phyloP scores from a whole-genome alignment of 371 early-diverging fungal genomes.

The Mucor velutinosus region DNA sequence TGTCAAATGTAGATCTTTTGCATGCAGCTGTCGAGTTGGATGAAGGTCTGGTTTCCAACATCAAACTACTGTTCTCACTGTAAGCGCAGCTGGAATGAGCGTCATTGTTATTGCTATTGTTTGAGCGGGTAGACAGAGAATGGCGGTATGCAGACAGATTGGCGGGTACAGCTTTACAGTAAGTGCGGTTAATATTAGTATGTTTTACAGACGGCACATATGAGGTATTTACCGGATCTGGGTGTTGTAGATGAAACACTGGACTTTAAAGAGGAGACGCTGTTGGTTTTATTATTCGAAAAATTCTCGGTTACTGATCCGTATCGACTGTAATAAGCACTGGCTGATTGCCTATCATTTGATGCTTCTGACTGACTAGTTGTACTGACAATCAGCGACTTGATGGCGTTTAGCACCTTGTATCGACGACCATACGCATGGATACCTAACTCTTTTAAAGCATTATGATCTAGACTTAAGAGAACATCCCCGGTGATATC shows the following conservation, averaged over 20 bases:
- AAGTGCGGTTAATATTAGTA: neutral
- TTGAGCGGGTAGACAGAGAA: neutral
- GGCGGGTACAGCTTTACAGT: neutral
- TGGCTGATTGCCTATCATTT: neutral
- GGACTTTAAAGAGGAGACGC: conserved; percentile 5
- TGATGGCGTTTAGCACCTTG: conserved; percentile 58
- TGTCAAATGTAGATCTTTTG: neutral
- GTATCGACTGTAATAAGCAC: neutral
- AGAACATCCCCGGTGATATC: conserved; percentile 57
- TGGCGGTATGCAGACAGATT: neutral
- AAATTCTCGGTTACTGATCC: neutral
- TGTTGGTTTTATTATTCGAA: neutral
- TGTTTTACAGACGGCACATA: neutral
- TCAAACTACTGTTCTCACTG: neutral
- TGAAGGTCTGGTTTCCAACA: neutral
- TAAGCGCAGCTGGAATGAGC: neutral
- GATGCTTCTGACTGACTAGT: neutral
- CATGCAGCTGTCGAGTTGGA: neutral
- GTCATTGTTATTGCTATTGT: neutral
- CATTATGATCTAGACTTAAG: conserved; percentile 45
- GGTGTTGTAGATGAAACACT: neutral
- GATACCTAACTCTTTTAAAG: conserved; percentile 59
- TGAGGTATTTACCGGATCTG: neutral
- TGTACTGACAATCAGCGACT: conserved; percentile 27
- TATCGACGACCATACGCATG: conserved; percentile 57